These are phyloP conservation scores for Rhodomyrtus psidioides DNA, from an alignment of 441 rosid species.

Conservation along the genomic window DNA sequence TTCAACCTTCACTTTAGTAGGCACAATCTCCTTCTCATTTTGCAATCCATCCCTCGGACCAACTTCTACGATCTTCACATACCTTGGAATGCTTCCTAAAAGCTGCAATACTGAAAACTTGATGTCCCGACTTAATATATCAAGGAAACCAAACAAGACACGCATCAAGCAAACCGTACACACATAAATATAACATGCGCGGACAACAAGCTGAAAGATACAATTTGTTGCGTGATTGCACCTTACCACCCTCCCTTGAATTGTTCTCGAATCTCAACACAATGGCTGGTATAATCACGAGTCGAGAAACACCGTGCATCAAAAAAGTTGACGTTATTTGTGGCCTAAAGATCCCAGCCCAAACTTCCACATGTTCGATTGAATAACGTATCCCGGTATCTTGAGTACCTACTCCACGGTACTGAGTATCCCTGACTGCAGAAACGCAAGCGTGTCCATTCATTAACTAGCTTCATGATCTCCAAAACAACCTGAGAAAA, in stretches of 20 bases:
- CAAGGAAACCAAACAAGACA: not conserved
- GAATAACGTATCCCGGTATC: not conserved
- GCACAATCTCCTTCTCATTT: constrained; percentile 37
- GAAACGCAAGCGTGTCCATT: not conserved
- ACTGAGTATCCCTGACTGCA: constrained; percentile 8
- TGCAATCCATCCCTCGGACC: constrained; percentile 46
- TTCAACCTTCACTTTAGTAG: constrained; percentile 26
- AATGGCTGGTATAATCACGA: constrained; percentile 14
- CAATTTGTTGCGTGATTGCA: not conserved
- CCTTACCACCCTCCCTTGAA: constrained; percentile 20
- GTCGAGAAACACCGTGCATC: constrained; percentile 4
- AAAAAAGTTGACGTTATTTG: not conserved
- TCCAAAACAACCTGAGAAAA: not conserved
- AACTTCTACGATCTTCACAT: constrained; percentile 43
- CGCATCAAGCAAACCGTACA: not conserved
- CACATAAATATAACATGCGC: not conserved
- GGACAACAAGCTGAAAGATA: not conserved
- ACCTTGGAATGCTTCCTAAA: constrained; percentile 20
- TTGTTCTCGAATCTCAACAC: constrained; percentile 6
- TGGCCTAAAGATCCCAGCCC: not conserved
- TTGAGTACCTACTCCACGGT: constrained; percentile 4
- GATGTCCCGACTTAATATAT: not conserved
- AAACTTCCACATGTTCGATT: not conserved
- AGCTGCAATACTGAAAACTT: constrained; percentile 12
- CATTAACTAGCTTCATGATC: not conserved